phyloP scores from a whole-genome alignment of 768 basidiomycete species.

The Piloderma croceum region DNA sequence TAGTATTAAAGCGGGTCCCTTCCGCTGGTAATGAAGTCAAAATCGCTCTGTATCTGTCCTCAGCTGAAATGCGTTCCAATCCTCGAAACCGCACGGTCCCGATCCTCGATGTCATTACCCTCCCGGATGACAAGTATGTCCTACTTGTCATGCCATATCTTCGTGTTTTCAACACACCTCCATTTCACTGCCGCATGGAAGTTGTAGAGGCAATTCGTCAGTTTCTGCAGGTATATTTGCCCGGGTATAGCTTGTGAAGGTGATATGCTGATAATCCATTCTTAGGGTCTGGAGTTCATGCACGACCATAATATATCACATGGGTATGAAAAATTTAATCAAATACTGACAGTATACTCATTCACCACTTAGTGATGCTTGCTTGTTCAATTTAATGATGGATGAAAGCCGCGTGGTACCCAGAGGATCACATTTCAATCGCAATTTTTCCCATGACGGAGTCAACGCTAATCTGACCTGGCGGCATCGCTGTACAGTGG shows the following conservation, averaged over 20 bases:
- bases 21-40: not conserved
- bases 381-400: constrained; percentile 14
- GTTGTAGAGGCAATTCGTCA: constrained; percentile 16
- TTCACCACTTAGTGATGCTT: constrained; percentile 12
- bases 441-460: not conserved
- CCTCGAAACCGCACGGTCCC: constrained; percentile 12
- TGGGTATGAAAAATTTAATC: not conserved
- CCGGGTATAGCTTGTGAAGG: not conserved
- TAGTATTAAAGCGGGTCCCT: constrained; percentile 8
- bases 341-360: not conserved
- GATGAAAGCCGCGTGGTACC: constrained; percentile 10
- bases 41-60: constrained; percentile 5
- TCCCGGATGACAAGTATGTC: constrained; percentile 1
- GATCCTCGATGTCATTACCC: constrained; percentile 11
- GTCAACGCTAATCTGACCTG: not conserved
- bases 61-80: constrained; percentile 3
- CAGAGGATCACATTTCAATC: constrained; percentile 8
- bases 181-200: constrained; percentile 17
- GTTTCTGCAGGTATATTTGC: constrained; percentile 14
- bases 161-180: constrained; percentile 4
- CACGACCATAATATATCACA: constrained; percentile 5
- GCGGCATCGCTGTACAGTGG: not conserved
- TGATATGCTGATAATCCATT: not conserved
- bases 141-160: constrained; percentile 16
- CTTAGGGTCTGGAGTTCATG: constrained; percentile 10